Evolutionary conservation across 2,329 filamentous ascomycete genomes (phyloP).

Genomic region (Aspergillus transmontanensis): DNA sequence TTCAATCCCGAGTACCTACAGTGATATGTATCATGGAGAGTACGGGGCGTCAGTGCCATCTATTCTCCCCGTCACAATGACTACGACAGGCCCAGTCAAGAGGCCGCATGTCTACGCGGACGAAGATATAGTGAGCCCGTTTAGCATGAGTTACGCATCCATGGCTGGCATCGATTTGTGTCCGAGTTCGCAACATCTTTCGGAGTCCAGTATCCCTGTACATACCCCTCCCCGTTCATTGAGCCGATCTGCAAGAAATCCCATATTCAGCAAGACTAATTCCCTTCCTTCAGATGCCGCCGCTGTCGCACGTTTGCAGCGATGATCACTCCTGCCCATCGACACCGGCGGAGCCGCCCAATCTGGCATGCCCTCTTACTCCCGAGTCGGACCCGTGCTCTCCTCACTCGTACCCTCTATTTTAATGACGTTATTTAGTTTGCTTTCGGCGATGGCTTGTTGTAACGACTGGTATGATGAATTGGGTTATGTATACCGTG

Average conservation of each 20-base stretch:
- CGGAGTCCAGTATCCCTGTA: constrained; percentile 47
- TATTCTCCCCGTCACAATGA: constrained; percentile 48
- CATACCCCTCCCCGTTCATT: constrained; percentile 37
- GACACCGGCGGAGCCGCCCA: constrained; percentile 44
- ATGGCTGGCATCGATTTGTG: constrained; percentile 59
- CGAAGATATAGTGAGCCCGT: constrained; percentile 59
- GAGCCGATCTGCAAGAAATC: constrained; percentile 19
- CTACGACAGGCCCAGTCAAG: constrained; percentile 50
- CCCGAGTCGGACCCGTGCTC: constrained; percentile 46
- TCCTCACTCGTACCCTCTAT: constrained; percentile 35
- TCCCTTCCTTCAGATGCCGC: constrained; percentile 35
- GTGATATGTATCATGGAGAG: constrained; percentile 38
- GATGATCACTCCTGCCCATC: constrained; percentile 44
- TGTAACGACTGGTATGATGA: constrained; percentile 14
- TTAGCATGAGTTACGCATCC: constrained; percentile 62
- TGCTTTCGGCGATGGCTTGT: not conserved
- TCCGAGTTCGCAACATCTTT: constrained; percentile 36
- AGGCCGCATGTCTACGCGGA: constrained; percentile 55
- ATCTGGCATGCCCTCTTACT: constrained; percentile 44
- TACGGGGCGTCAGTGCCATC: constrained; percentile 46
- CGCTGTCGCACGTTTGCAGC: constrained; percentile 39
- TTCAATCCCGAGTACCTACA: constrained; percentile 33
- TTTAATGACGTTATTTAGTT: constrained; percentile 14
- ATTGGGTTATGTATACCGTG: constrained; percentile 1
- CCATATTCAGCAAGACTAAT: constrained; percentile 21